Evolutionary conservation across 768 basidiomycete genomes (phyloP), one percentile per base, ranked within the genome.

Genomic region (Amanita jacksonii): DNA sequence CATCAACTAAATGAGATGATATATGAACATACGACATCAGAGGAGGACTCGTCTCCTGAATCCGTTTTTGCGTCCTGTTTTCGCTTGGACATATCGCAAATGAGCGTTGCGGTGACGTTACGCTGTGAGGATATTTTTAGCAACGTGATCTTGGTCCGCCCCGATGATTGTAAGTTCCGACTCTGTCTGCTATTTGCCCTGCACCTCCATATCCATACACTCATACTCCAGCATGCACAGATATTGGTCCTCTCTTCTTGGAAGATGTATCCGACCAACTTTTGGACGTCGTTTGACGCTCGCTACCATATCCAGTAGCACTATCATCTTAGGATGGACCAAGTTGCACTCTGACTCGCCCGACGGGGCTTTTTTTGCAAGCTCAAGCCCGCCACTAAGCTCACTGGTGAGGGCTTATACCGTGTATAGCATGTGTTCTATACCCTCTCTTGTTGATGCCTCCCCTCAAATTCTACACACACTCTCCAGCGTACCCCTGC

Each of bases 341-440:
- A 45, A 45, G 37, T 22, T 38, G 23, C 44, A 31, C 10, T n/a
- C 44, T 8, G 28, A 30, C 18, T n/a, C 27, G 12, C 27, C 27
- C n/a, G 36, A 37, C 31, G 44, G 38, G 20, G 9, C 8, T 9
- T 3, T 27, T 20, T 8, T 12, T 28, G 5, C 16, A 38, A 38
- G 8, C n/a, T 7, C 28, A 20, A 47, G 16, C 16, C 30, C 30
- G 4, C 24, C 46, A 24, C 18, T 76, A 5, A 40, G 55, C 16
- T 51, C 65, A 1, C 72, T 86, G 16, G 47, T 87, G 37, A 75
- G 90, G 30, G 65, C 87, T 1, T 94, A 92, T 54, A 57, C 82
- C 24, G 90, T 94, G 22, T 94, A 85, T 64, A 70, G 83, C 5
- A 69, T 87, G 59, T 85, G 81, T 55, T 88, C 88, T 4, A 64